Conservation (phyloP, 202 grass and related monocot species). For the Saccharum hybrid region DNA sequence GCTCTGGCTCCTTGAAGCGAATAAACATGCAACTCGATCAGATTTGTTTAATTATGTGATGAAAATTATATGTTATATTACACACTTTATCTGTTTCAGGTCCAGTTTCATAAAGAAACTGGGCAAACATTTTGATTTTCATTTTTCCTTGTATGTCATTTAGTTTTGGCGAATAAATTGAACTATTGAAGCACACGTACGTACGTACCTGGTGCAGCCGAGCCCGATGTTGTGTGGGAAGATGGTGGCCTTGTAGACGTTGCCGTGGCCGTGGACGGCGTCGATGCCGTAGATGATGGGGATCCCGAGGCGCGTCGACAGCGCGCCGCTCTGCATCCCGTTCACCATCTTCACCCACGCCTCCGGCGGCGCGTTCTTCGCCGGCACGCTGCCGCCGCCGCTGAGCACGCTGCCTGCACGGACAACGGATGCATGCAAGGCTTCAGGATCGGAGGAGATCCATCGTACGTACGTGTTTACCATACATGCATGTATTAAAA, state of each 20-base stretch:
- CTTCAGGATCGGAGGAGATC: neutral
- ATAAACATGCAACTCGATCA: neutral
- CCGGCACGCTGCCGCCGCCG: slow-evolving; percentile 51
- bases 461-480: too few relatives aligned
- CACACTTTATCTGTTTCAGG: too few relatives aligned
- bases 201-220: slow-evolving; percentile 51
- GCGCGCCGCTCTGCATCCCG: slow-evolving; percentile 52
- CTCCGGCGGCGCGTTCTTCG: slow-evolving; percentile 48
- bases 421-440: neutral
- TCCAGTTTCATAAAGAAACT: too few relatives aligned
- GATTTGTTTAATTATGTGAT: neutral
- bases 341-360: slow-evolving; percentile 34
- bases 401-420: slow-evolving; percentile 59
- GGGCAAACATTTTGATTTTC: too few relatives aligned
- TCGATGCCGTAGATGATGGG: slow-evolving; percentile 64
- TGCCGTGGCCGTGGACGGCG: slow-evolving; percentile 69
- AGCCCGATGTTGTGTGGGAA: slow-evolving; percentile 77
- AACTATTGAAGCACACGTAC: too few relatives aligned
- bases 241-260: slow-evolving; percentile 66
- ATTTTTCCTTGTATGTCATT: too few relatives aligned
- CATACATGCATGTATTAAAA: neutral
- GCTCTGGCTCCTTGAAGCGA: slow-evolving; percentile 48
- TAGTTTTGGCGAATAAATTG: too few relatives aligned
- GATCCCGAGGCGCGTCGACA: slow-evolving; percentile 57
- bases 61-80: neutral